These are phyloP conservation scores for Phylloporus rhodoxanthus DNA, from an alignment of 768 basidiomycete genomes.

Conservation along the genomic window DNA sequence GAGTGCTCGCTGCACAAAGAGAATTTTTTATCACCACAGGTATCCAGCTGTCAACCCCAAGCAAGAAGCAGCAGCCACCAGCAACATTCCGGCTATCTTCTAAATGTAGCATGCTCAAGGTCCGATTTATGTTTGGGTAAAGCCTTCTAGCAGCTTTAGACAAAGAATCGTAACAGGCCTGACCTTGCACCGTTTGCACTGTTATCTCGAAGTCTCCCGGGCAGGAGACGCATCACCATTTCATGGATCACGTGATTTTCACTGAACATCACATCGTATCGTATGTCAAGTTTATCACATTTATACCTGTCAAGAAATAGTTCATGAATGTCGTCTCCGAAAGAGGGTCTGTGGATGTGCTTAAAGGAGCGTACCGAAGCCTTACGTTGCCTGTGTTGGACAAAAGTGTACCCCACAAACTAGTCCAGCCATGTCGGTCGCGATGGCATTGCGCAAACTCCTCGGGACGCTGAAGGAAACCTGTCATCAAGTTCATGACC, in stretches of 20 bases:
- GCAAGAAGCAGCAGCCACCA: conserved; percentile 1
- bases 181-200: conserved; percentile 1
- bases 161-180: not conserved
- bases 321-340: not conserved
- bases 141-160: not conserved
- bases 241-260: conserved; percentile 7
- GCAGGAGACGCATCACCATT: too few species aligned
- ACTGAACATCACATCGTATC: too few species aligned
- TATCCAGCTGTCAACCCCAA: not conserved
- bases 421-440: not conserved
- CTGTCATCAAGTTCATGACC: not conserved
- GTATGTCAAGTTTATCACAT: not conserved
- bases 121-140: not conserved
- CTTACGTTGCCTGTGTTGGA: not conserved
- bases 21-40: not conserved
- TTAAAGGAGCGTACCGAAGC: conserved; percentile 1
- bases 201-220: too few species aligned
- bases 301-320: not conserved
- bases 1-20: conserved; percentile 1
- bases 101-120: not conserved
- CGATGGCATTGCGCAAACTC: too few species aligned
- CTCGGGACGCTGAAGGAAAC: too few species aligned
- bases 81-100: not conserved
- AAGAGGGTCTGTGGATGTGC: not conserved
- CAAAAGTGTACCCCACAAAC: not conserved